Percentiles rank a stretch among this genome's conserved stretches.
These are phyloP conservation scores for Cladorrhinum sp. DNA, from an alignment of 2,329 filamentous ascomycete species.

Conservation along the genomic window DNA sequence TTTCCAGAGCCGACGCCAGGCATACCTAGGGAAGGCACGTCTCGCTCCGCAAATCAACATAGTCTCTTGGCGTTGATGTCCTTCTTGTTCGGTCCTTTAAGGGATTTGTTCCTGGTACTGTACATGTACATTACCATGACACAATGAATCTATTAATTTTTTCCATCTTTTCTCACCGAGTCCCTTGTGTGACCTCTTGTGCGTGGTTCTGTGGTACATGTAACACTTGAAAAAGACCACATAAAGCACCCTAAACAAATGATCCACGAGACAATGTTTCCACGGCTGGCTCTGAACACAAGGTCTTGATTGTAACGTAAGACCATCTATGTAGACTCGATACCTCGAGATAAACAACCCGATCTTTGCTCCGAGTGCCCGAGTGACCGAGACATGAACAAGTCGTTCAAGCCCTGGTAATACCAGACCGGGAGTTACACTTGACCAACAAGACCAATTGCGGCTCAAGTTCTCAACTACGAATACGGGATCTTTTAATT, in stretches of 20 bases:
- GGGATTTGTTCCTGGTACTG: background rate
- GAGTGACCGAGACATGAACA: background rate
- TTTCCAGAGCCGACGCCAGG: conserved; percentile 10
- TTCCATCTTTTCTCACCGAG: background rate
- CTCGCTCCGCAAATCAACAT: background rate
- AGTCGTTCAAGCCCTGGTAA: background rate
- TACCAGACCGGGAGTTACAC: background rate
- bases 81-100: too few species aligned
- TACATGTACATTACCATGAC: background rate
- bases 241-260: too few species aligned
- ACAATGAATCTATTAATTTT: background rate
- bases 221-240: too few species aligned
- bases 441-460: background rate
- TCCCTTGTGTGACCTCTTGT: too few species aligned
- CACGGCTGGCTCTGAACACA: background rate
- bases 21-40: conserved; percentile 5
- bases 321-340: background rate
- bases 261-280: background rate
- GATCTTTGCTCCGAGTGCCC: background rate
- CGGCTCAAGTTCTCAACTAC: too few species aligned
- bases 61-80: background rate
- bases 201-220: too few species aligned
- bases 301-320: background rate
- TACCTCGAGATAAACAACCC: background rate
- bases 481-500: background rate